Evolutionary conservation across 352 stramenopile genomes (phyloP).

Genomic region (Phytophthora rubi): DNA sequence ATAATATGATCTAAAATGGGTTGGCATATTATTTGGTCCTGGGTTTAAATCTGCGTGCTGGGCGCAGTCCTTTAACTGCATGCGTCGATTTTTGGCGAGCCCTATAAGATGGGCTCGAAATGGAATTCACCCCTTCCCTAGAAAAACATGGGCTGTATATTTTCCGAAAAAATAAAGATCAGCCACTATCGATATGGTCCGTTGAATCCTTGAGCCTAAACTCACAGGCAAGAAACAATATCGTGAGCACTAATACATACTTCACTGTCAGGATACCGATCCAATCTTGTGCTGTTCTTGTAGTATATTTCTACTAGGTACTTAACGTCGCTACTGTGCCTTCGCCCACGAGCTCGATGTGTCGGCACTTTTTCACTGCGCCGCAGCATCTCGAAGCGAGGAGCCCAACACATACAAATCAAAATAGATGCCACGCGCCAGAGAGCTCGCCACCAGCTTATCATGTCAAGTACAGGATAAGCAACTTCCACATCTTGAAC

Average conservation of each 20-base stretch:
- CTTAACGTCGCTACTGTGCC: conserved; percentile 28
- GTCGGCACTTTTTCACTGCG: background rate
- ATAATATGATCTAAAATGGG: too few relatives aligned
- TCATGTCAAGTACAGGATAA: background rate
- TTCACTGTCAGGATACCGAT: background rate
- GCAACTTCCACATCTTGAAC: background rate
- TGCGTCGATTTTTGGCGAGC: too few relatives aligned
- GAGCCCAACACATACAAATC: conserved; percentile 31
- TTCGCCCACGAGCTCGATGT: conserved; percentile 4
- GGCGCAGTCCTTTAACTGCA: too few relatives aligned
- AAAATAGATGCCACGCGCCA: conserved; percentile 24
- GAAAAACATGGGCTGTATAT: too few relatives aligned
- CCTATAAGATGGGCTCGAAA: too few relatives aligned
- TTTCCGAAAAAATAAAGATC: background rate
- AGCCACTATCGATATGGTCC: background rate
- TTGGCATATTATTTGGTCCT: too few relatives aligned
- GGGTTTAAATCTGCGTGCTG: too few relatives aligned
- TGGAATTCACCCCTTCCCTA: too few relatives aligned
- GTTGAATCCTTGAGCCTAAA: background rate
- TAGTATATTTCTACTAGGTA: conserved; percentile 36
- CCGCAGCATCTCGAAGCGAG: background rate
- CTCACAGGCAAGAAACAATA: background rate
- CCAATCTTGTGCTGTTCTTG: conserved; percentile 10
- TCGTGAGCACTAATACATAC: background rate
- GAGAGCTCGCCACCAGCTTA: background rate